Evolutionary conservation across 2,329 filamentous ascomycete species (phyloP), one percentile per base, ranked within the genome.

Genomic region (Colletotrichum eleusines): DNA sequence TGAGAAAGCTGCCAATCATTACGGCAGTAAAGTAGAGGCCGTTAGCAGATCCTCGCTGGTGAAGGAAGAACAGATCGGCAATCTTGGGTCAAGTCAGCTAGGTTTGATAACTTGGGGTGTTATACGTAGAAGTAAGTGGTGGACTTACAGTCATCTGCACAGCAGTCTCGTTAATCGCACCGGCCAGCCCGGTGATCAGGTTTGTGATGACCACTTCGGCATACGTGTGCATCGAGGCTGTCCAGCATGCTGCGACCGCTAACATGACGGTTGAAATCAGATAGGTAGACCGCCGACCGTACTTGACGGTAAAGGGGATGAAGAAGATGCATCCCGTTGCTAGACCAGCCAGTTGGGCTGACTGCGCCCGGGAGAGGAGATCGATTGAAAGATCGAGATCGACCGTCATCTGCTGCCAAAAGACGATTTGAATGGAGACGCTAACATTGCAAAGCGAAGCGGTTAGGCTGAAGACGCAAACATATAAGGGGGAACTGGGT

Each of bases 101-200:
- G 12, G 14, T 3, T n/a, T 12, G 28, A 20, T n/a, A 5, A 33
- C 18, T 16, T 23, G 9, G 9, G 18, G 12, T 3, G 38, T 40
- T 16, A n/a, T n/a, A n/a, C n/a, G n/a, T n/a, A n/a, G n/a, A n/a
- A n/a, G n/a, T n/a, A n/a, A n/a, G n/a, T n/a, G n/a, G 38, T 11
- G 18, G 7, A 62, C 48, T 54, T 26, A 71, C 71, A 0, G 81
- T 83, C 58, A 83, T 79, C 53, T 81, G 80, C 5, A 77, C 79
- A 44, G 81, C 77, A 0, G 79, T 77, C 66, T 84, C 81, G 46
- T 81, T 80, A 6, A 81, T 78, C 6, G 82, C 80, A 12, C 80
- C 82, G 3, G 78, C 77, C 18, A 82, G 62, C 0, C 82, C 79
- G 14, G 77, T 75, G 0, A 80, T 55, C 16, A 78, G 31, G 38